Percentiles rank a stretch among this genome's conserved stretches.
Conservation (phyloP, 805 yeast species). For the Pichia ethanolica region DNA sequence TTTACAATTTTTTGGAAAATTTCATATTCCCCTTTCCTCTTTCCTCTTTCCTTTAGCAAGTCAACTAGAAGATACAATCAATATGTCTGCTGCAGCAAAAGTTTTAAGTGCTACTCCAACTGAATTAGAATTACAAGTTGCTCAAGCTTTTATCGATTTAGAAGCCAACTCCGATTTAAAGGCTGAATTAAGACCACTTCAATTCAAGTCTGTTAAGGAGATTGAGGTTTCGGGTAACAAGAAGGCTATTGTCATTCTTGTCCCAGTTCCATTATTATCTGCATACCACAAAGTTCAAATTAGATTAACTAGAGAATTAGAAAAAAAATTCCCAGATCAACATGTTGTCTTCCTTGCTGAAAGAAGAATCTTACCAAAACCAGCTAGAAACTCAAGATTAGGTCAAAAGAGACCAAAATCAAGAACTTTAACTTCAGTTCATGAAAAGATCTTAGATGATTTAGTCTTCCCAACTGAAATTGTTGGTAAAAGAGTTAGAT, state of each 20-base stretch:
- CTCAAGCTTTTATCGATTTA: conserved; percentile 96
- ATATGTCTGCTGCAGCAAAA: conserved; percentile 95
- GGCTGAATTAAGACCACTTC: conserved; percentile 97
- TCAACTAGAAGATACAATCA: conserved; percentile 17
- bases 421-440: conserved; percentile 97
- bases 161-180: conserved; percentile 92
- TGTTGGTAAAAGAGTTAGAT: conserved; percentile 98
- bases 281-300: conserved; percentile 96
- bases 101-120: conserved; percentile 91
- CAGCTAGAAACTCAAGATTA: conserved; percentile 91
- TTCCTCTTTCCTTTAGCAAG: background rate
- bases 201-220: conserved; percentile 98
- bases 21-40: too few species aligned
- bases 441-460: conserved; percentile 97
- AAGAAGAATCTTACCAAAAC: conserved; percentile 99
- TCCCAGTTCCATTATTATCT: conserved; percentile 90
- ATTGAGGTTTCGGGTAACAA: conserved; percentile 97
- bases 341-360: conserved; percentile 99
- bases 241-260: conserved; percentile 96
- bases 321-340: conserved; percentile 99
- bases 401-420: conserved; percentile 99
- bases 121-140: conserved; percentile 98
- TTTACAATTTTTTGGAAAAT: too few species aligned
- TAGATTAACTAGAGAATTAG: conserved; percentile 97
- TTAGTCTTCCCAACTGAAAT: conserved; percentile 99